A percentile compares a stretch with the other conserved stretches of the same genome.
phyloP scores from a whole-genome alignment of 1,284 basidiomycete species.

The Apiotrichum siamense region DNA sequence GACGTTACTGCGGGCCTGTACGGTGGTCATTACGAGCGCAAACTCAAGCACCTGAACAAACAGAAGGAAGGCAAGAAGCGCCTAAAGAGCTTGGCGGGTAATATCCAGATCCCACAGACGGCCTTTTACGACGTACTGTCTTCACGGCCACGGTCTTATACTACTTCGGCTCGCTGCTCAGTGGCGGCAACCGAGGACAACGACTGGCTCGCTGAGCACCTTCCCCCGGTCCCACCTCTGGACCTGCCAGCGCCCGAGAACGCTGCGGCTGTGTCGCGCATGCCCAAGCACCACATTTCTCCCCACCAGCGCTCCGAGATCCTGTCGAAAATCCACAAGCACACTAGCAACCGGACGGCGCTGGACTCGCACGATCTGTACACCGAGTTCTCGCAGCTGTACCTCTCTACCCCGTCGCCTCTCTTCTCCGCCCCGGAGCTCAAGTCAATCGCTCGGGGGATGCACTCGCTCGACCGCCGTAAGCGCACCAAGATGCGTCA shows the following conservation, averaged over 20 bases:
- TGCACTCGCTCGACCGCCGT: constrained; percentile 17
- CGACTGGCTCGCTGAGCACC: constrained; percentile 1
- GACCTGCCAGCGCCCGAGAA: neutral
- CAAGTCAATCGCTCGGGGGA: constrained; percentile 12
- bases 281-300: constrained; percentile 7
- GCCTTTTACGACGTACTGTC: constrained; percentile 81
- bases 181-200: neutral
- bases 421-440: constrained; percentile 30
- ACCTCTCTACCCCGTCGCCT: constrained; percentile 21
- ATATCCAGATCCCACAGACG: constrained; percentile 79
- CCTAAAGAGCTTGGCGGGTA: constrained; percentile 74
- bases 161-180: constrained; percentile 14
- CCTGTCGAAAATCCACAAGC: constrained; percentile 9
- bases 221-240: neutral
- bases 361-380: constrained; percentile 16
- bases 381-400: constrained; percentile 24
- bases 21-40: constrained; percentile 87
- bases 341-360: neutral
- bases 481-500: neutral
- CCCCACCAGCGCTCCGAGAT: constrained; percentile 11
- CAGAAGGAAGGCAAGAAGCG: constrained; percentile 85
- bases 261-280: neutral
- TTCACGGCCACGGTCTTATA: constrained; percentile 43
- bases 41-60: constrained; percentile 83
- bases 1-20: constrained; percentile 94